These are phyloP conservation scores for Saccharomycopsis sp. DNA, from an alignment of 805 yeast genomes.

Conservation along the genomic window DNA sequence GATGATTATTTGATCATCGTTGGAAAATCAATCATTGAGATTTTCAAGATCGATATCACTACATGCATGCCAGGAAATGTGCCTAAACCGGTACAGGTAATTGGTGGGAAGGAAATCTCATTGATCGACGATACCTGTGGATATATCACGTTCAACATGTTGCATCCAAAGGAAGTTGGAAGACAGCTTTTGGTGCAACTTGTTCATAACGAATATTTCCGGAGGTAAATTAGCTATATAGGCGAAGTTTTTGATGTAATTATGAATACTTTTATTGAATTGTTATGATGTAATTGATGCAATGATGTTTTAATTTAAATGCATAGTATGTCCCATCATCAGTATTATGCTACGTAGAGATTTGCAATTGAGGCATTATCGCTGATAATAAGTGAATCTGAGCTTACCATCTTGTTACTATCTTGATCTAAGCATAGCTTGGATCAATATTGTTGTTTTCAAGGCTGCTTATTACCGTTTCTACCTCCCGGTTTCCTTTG, in stretches of 20 bases:
- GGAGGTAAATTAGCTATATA: no score
- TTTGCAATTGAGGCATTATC: no score
- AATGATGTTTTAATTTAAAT: no score
- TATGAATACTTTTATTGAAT: no score
- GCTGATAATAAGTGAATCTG: no score
- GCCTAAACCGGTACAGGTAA: constrained; percentile 54
- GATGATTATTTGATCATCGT: constrained; percentile 46
- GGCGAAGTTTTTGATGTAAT: no score
- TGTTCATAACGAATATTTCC: no score
- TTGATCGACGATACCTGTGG: constrained; percentile 35
- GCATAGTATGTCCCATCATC: no score
- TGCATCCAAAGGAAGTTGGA: constrained; percentile 45
- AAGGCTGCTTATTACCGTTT: constrained; percentile 97
- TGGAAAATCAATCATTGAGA: constrained; percentile 63
- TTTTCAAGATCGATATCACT: constrained; percentile 50
- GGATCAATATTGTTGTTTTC: constrained; percentile 88
- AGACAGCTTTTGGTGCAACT: background rate
- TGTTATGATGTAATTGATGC: no score
- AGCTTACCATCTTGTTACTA: no score
- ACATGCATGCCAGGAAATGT: constrained; percentile 29
- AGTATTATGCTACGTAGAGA: no score
- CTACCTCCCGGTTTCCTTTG: constrained; percentile 94
- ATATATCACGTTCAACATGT: constrained; percentile 40
- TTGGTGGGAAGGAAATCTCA: constrained; percentile 61
- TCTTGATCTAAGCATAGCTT: constrained; percentile 86